Evolutionary conservation across 148 eudicot genomes (phyloP).

Genomic region (Chenopodium album): DNA sequence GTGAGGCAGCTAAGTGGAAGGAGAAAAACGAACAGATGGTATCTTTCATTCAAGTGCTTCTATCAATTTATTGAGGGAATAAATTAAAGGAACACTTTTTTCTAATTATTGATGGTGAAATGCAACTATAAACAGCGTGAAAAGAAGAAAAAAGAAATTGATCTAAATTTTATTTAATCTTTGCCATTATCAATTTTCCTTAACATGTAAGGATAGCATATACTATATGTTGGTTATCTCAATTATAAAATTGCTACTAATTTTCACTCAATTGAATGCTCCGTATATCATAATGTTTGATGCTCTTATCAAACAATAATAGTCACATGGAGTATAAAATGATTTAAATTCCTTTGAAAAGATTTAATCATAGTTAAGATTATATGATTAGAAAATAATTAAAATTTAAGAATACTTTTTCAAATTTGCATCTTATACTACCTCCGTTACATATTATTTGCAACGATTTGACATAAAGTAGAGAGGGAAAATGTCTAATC

Average conservation of each 20-base stretch:
- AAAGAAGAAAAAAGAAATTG: not conserved
- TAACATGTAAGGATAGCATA: conserved; percentile 21
- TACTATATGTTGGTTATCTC: not conserved
- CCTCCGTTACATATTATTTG: too few relatives aligned
- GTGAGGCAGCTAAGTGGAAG: not conserved
- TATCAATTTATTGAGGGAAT: conserved; percentile 15
- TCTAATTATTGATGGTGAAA: conserved; percentile 23
- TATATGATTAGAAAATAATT: too few relatives aligned
- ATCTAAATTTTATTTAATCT: not conserved
- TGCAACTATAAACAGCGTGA: conserved; percentile 3
- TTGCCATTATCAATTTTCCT: conserved; percentile 13
- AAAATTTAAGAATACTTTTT: too few relatives aligned
- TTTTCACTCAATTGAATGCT: too few relatives aligned
- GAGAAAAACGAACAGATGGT: not conserved
- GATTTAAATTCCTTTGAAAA: not conserved
- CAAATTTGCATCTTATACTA: too few relatives aligned
- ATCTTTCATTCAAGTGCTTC: conserved; percentile 9
- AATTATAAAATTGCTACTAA: too few relatives aligned
- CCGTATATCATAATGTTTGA: too few relatives aligned
- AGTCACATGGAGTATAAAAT: not conserved
- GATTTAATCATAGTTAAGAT: too few relatives aligned
- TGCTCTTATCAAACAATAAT: too few relatives aligned
- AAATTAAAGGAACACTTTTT: conserved; percentile 23
- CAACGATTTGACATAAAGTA: too few relatives aligned
- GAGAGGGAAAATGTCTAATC: too few relatives aligned